Evolutionary conservation across 1,139 yeast genomes (phyloP), one percentile per base, ranked within the genome.

Genomic region (Meyerozyma carpophila): DNA sequence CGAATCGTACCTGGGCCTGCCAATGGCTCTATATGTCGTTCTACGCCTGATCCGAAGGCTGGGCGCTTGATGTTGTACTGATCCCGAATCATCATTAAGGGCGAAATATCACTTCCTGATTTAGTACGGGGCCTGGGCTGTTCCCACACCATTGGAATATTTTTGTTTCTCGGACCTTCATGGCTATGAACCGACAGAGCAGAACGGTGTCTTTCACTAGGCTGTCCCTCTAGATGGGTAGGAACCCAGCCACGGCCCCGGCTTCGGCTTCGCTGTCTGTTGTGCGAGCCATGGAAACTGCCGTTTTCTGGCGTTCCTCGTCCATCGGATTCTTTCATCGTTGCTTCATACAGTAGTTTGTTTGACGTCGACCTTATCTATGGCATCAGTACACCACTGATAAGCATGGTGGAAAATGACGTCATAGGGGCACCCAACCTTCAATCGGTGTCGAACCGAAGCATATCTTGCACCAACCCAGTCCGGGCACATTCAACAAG

Each of bases 401-500:
- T 34, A 34, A 34, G 37, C 26, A 18, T 21, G 18, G 5, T 32
- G 14, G 3, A 21, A 6, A 1, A 34, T 34, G 37, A 34, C 37
- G 37, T 31, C 34, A 31, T 31, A 13, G 34, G 29, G 13, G 5
- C 13, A 16, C 5, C 13, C 18, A 3, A 16, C 18, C 3, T 5
- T 18, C 14, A 34, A 18, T 34, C 37, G 5, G 26, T 20, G 9
- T 34, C 37, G 26, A 34, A 34, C 9, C 13, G 11, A 10, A 34
- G 26, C 37, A 34, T 20, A n/a, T 25, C 37, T 34, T 34, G 37
- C n/a, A 34, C 37, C 25, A 34, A 21, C 13, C 37, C 37, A 11
- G 26, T 18, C 11, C 26, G 37, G 2, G 82, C 82, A 51, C 78
- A 73, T 34, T 73, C 75, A 29, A 78, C 63, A 50, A 81, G 62